Evolutionary conservation across 257 asterid genomes (phyloP).

Genomic region (Solanum tarijense): DNA sequence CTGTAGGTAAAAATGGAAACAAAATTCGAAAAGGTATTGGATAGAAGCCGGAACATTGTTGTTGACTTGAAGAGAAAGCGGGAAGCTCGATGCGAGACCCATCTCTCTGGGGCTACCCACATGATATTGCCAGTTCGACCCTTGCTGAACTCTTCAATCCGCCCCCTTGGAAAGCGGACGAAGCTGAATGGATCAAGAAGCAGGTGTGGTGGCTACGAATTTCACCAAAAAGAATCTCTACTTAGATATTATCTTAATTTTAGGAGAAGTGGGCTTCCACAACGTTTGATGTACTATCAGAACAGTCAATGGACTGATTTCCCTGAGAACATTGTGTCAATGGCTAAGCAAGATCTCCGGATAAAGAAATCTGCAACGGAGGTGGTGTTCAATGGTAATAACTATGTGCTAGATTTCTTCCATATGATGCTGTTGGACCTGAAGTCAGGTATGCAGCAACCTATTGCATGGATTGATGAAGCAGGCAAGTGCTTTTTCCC

Average conservation of each 20-base stretch:
- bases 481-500: constrained; percentile 76
- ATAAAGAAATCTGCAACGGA: constrained; percentile 48
- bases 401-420: constrained; percentile 51
- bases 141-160: constrained; percentile 17
- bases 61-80: constrained; percentile 62
- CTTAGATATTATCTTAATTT: constrained; percentile 44
- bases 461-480: constrained; percentile 90
- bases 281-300: constrained; percentile 61
- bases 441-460: constrained; percentile 44
- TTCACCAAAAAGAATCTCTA: constrained; percentile 24
- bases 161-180: constrained; percentile 38
- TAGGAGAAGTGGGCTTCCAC: constrained; percentile 46
- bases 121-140: constrained; percentile 28
- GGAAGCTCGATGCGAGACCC: constrained; percentile 19
- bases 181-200: constrained; percentile 30
- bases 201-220: constrained; percentile 10
- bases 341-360: constrained; percentile 42
- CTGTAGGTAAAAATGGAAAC: constrained; percentile 42
- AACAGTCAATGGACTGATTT: constrained; percentile 73
- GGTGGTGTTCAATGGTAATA: constrained; percentile 38
- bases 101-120: constrained; percentile 26
- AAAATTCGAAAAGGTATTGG: constrained; percentile 72
- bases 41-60: constrained; percentile 32
- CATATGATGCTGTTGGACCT: constrained; percentile 63
- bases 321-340: constrained; percentile 40